Base-by-base conservation (phyloP, 371 early-diverging fungal genomes). In the Parasitella parasitica region DNA sequence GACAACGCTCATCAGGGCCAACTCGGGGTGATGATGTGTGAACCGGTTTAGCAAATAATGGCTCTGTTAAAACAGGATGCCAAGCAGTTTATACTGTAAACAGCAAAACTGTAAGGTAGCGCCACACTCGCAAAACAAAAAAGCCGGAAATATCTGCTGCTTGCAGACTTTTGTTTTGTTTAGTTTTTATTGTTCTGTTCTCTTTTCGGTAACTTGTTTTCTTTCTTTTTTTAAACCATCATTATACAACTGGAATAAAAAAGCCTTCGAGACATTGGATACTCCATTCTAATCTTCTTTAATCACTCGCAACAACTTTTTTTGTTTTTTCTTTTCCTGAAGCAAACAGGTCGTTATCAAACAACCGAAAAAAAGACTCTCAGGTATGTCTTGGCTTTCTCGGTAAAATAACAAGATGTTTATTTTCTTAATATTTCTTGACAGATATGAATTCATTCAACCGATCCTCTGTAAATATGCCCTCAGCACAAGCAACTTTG, bases 201-300 rank as follows among this genome's bases (percentile, higher is more conserved):
- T 62, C 43, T 26, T 55, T 62, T 62, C 62, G 62, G 62, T 37
- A 62, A 55, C 48, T 62, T 62, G 62, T 55, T 62, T 62, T 55
- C 27, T 43, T 27, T 43, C 12, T 37, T 35, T 34, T 30, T 24
- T 37, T 61, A 13, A 26, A 4, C 15, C 28, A 48, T 48, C 15
- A 48, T 48, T 41, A 18, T 20, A 18, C 32, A 32, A 32, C 20
- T 41, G n/a, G n/a, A n/a, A n/a, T n/a, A n/a, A n/a, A n/a, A 8
- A 8, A 41, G 0, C 20, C 11, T 20, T 9, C 43, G 22, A 43
- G 20, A 5, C 4, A 46, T 46, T 46, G 4, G 24, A 22, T 46
- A 12, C 22, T 11, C 22, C 13, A 24, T 46, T 24, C 20, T 46
- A 4, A 32, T 32, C 32, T 32, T 32, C 11, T 4, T 32, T 32